phyloP scores from a whole-genome alignment of 116 monocot genomes.

The Phalaenopsis hybrid region DNA sequence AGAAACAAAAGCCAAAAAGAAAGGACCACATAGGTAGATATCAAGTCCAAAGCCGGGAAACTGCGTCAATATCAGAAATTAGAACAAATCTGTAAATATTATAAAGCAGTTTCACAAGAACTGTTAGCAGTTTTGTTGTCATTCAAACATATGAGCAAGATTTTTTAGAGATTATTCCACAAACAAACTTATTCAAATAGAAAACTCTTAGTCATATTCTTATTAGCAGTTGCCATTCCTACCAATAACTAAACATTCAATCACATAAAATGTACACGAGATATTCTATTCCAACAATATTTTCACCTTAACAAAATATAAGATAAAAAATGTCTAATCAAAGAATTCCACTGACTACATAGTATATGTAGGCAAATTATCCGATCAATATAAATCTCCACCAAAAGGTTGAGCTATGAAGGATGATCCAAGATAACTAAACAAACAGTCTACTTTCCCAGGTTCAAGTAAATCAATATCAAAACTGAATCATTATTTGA shows the following conservation, averaged over 20 bases:
- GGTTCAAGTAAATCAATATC: background rate
- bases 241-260: background rate
- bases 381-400: background rate
- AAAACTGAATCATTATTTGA: background rate
- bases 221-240: background rate
- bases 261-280: background rate
- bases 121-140: background rate
- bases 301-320: background rate
- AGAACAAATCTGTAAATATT: background rate
- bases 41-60: background rate
- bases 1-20: background rate
- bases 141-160: background rate
- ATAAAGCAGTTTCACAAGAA: background rate
- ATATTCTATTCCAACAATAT: background rate
- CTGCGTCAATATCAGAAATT: background rate
- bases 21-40: background rate
- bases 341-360: background rate
- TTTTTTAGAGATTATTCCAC: background rate
- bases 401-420: background rate
- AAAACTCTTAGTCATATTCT: background rate
- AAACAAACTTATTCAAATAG: background rate
- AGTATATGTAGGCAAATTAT: background rate
- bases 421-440: background rate
- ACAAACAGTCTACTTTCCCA: background rate
- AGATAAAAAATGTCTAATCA: background rate